Evolutionary conservation across 2,329 filamentous ascomycete genomes (phyloP), one percentile per base, ranked within the genome.

Genomic region (Ophiosphaerella narmari): DNA sequence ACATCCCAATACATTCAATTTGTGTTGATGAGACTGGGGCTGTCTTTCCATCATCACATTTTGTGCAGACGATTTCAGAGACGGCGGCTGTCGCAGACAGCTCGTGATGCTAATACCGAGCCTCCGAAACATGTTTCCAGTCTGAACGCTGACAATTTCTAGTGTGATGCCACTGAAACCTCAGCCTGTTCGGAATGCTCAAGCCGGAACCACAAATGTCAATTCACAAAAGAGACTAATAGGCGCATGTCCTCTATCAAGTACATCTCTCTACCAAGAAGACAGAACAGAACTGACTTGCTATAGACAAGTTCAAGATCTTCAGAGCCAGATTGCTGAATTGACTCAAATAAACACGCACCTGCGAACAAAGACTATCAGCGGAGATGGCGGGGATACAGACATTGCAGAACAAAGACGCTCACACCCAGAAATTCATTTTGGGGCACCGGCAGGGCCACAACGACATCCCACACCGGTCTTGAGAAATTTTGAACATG

Each of bases 221-320:
- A 97, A 69, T 99, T 99, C 71, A 99, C 94, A 42, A 99, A 99
- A 76, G 94, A 99, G 75, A 99, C 94, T 11, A 99, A 99, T 72
- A 84, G 94, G 51, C 86, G 94, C 55, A 99, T 99, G 94, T 97
- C 94, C 14, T 97, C 93, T 1, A 97, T 97, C 77, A 99, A 97
- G 83, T 85, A 74, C 65, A 80, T 13, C 37, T 7, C 14, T 32
- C 13, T 8, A 29, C 21, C 4, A 18, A 29, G 6, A 21, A 3
- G 6, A 18, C 16, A 16, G 35, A 33, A 18, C 21, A 33, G 64
- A 32, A 66, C 45, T 32, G 13, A 24, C 16, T 47, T n/a, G n/a
- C 23, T 14, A n/a, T 39, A 84, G 82, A 71, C 94, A 97, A 78
- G 90, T 97, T 11, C 94, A 97, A 75, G 94, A 99, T 71, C 80